Evolutionary conservation across 768 basidiomycete genomes (phyloP).

Genomic region (Hortiboletus flavorubellus): DNA sequence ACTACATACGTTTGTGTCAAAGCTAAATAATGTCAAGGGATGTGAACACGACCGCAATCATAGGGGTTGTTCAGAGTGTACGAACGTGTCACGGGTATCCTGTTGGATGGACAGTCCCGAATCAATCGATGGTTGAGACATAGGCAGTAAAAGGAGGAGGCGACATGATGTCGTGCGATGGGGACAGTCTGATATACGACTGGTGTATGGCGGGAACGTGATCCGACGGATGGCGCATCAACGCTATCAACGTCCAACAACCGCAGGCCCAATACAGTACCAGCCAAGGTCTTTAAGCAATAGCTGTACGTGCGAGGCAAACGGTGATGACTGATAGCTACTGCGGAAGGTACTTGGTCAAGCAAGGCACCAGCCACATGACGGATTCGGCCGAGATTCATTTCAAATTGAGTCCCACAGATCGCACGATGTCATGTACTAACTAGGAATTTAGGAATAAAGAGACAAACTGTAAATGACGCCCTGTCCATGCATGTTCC

Average conservation of each 20-base stretch:
- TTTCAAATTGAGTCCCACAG: neutral
- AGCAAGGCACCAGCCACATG: neutral
- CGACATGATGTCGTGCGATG: neutral
- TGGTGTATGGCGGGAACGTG: neutral
- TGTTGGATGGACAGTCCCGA: neutral
- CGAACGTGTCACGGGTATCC: neutral
- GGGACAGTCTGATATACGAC: neutral
- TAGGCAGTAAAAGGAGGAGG: neutral
- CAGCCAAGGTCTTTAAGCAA: neutral
- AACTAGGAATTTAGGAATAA: slow-evolving; percentile 28
- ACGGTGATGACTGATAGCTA: neutral
- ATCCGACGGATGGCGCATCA: neutral
- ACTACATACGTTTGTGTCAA: slow-evolving; percentile 9
- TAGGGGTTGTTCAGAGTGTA: neutral
- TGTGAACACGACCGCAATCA: neutral
- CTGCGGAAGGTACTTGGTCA: neutral
- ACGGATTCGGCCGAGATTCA: neutral
- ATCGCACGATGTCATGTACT: neutral
- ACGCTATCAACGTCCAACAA: too few relatives aligned
- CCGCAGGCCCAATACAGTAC: too few relatives aligned
- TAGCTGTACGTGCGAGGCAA: neutral
- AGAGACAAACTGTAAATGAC: slow-evolving; percentile 17
- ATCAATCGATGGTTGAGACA: neutral
- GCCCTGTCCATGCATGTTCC: slow-evolving; percentile 15
- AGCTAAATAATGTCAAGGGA: neutral